Conservation (phyloP, 495 filamentous ascomycete genomes). For the Delitschia confertaspora region DNA sequence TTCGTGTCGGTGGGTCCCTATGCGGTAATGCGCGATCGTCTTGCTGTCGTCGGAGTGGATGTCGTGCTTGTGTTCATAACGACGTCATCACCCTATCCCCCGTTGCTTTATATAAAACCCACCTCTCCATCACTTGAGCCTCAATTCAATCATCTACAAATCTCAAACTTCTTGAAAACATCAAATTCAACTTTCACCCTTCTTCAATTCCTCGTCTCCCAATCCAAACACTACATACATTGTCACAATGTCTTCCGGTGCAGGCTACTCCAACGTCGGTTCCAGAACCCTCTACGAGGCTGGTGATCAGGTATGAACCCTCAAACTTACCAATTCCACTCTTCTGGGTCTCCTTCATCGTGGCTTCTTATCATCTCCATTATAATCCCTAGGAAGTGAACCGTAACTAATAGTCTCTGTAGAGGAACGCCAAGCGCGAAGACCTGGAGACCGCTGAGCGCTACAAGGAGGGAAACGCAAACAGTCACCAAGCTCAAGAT, state of each 20-base stretch:
- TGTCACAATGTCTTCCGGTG: constrained; percentile 9
- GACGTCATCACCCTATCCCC: constrained; percentile 10
- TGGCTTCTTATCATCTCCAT: too few relatives aligned
- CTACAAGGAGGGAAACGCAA: constrained; percentile 57
- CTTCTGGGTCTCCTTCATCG: too few relatives aligned
- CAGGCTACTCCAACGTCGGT: constrained; percentile 48
- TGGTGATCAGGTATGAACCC: constrained; percentile 47
- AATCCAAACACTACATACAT: not conserved
- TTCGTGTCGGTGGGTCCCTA: too few relatives aligned
- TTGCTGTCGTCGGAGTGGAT: too few relatives aligned
- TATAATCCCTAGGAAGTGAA: too few relatives aligned
- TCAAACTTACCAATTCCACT: too few relatives aligned
- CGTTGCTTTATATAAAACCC: not conserved
- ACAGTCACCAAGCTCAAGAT: constrained; percentile 61
- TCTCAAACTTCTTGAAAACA: too few relatives aligned
- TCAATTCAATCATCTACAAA: not conserved
- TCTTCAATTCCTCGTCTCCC: not conserved
- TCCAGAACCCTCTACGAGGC: constrained; percentile 47
- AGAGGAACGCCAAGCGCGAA: constrained; percentile 53
- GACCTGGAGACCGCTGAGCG: constrained; percentile 46
- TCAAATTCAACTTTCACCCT: not conserved
- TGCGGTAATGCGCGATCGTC: too few relatives aligned
- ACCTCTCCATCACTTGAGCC: not conserved
- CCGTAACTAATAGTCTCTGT: not conserved
- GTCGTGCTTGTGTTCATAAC: constrained; percentile 12